phyloP scores from a whole-genome alignment of 345 rosid genomes.

The Citrus hindsii region DNA sequence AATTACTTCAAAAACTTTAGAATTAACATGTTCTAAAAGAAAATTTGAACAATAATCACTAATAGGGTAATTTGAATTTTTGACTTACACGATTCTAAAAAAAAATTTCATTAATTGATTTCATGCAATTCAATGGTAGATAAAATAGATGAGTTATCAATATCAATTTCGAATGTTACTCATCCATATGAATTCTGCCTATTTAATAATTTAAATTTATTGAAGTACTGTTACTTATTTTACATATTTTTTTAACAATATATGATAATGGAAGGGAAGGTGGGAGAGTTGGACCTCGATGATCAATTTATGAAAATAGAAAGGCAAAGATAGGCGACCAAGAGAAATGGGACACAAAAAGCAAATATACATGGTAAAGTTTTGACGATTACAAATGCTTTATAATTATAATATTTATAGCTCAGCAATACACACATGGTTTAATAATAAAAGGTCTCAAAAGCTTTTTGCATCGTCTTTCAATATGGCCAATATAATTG shows the following conservation, averaged over 20 bases:
- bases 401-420: background rate
- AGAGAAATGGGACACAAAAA: background rate
- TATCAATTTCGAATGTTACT: no score
- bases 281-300: background rate
- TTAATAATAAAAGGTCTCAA: background rate
- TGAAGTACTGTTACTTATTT: background rate
- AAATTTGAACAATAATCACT: background rate
- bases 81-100: no score
- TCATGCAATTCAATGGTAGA: no score
- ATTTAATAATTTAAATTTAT: no score
- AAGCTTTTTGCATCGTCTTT: constrained; percentile 6
- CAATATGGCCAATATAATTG: background rate
- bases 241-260: no score
- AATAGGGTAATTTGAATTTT: background rate
- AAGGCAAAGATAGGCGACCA: background rate
- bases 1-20: background rate
- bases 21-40: background rate
- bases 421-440: background rate
- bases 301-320: background rate
- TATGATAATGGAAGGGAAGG: background rate
- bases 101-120: background rate
- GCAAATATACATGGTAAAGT: background rate
- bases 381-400: background rate
- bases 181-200: background rate
- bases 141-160: no score